Conservation (phyloP, 1,139 yeast genomes). For the Protomyces inundatus region DNA sequence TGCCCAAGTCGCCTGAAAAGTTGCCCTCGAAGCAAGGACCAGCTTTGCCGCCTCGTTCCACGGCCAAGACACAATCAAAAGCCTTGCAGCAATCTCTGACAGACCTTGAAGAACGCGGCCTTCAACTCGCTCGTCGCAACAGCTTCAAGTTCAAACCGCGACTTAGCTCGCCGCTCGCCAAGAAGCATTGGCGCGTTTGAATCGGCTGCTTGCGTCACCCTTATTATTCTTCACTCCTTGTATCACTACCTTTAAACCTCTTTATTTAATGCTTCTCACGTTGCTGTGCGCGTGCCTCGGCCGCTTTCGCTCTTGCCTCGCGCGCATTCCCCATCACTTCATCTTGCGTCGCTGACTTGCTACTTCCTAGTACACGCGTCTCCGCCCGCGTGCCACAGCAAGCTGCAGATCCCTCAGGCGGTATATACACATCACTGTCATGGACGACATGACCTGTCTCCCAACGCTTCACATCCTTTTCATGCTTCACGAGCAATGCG, state of each 20-base stretch:
- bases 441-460: conserved; percentile 35
- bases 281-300: neutral
- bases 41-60: neutral
- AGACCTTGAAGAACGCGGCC: conserved; percentile 1
- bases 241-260: neutral
- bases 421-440: conserved; percentile 29
- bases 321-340: neutral
- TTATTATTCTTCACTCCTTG: neutral
- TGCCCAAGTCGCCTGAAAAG: neutral
- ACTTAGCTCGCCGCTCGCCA: conserved; percentile 16
- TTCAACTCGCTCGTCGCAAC: conserved; percentile 14
- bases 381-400: neutral
- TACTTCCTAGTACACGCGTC: neutral
- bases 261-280: neutral
- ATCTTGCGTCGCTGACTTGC: neutral
- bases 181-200: conserved; percentile 11
- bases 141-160: conserved; percentile 15
- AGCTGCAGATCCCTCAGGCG: neutral
- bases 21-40: neutral
- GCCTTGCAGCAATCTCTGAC: neutral
- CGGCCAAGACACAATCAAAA: neutral
- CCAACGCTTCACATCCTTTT: conserved; percentile 36
- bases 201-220: neutral
- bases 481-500: conserved; percentile 39
- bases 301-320: conserved; percentile 16